Evolutionary conservation across 2,329 filamentous ascomycete genomes (phyloP).

Genomic region (Phaeosphaeriaceae sp.): DNA sequence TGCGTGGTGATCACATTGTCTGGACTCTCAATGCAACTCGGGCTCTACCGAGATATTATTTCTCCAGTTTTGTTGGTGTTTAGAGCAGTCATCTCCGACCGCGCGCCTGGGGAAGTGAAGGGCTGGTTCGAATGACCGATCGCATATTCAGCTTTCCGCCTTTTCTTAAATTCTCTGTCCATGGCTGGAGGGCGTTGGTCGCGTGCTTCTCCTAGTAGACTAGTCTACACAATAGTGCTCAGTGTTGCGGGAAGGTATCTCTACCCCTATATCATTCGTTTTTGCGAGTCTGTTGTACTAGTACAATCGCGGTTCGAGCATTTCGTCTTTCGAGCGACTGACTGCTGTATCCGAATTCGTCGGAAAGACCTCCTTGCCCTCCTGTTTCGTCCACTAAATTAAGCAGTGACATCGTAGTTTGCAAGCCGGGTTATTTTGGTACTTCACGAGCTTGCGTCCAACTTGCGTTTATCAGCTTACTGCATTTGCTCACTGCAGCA

Average conservation of each 20-base stretch:
- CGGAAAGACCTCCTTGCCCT: neutral
- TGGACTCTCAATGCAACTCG: slow-evolving; percentile 2
- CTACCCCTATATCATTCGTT: neutral
- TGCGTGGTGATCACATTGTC: slow-evolving; percentile 8
- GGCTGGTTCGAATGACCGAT: neutral
- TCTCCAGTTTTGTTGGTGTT: neutral
- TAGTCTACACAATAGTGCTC: neutral
- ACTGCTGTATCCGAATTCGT: neutral
- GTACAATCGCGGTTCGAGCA: neutral
- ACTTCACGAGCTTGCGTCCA: neutral
- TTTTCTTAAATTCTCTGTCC: neutral
- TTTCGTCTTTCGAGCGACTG: neutral
- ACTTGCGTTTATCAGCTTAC: neutral
- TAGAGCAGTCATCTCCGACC: slow-evolving; percentile 3
- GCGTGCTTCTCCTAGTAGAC: neutral
- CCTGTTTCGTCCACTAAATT: neutral
- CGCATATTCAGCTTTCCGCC: neutral
- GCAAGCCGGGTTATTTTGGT: neutral
- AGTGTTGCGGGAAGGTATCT: neutral
- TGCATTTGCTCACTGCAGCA: neutral
- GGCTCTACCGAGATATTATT: neutral
- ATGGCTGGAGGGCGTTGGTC: neutral
- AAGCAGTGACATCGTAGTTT: neutral
- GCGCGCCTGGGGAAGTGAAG: neutral
- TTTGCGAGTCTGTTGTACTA: neutral